Base-by-base conservation (phyloP, 2,329 filamentous ascomycete species). In the Clarireedia sp. region DNA sequence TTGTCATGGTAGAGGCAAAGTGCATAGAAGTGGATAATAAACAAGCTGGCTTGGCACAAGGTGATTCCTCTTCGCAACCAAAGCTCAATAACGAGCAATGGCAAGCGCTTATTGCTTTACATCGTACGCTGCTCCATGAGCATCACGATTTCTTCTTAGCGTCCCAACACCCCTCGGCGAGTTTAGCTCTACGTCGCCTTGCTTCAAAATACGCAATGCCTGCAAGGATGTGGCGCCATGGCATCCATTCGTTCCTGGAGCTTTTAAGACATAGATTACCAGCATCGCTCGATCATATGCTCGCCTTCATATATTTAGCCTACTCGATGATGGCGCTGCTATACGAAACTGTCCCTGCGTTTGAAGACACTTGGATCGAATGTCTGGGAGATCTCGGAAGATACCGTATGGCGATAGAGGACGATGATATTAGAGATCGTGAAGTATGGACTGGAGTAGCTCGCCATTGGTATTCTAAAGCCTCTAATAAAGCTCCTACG, bases 271-370 rank as follows among this genome's bases (percentile, higher is more conserved):
- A 89, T 60, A 80, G 85, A 2, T 73, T 96, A 0, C 92, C 91
- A 0, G 78, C 77, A 0, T 90, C 87, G 1, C 72, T 90, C 0
- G 91, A 96, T 49, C 87, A 95, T 54, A 96, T 97, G 90, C 73
- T 96, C 0, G 83, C 85, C 0, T 97, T 96, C 54, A 90, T 97
- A 0, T 95, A 95, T 59, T 71, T 92, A 16, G 86, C 90, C 0
- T 97, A 96, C 61, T 87, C 86, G 2, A 95, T 95, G 82, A 89
- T 96, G 80, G 86, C 89, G 0, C 71, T 96, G 0, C 71, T 96
- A 0, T 87, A 90, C 57, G 92, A 97, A 64, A 95, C 89, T 0
- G 89, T 96, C 0, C 84, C 87, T 0, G 77, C 80, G 0, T 96
- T 95, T 61, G 81, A 87, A 51, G 87, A 94, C 56, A 96, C 89